Percentiles rank a stretch among this genome's conserved stretches.
Conservation (phyloP, 2,329 filamentous ascomycete genomes). For the Rhynchosporium secalis region DNA sequence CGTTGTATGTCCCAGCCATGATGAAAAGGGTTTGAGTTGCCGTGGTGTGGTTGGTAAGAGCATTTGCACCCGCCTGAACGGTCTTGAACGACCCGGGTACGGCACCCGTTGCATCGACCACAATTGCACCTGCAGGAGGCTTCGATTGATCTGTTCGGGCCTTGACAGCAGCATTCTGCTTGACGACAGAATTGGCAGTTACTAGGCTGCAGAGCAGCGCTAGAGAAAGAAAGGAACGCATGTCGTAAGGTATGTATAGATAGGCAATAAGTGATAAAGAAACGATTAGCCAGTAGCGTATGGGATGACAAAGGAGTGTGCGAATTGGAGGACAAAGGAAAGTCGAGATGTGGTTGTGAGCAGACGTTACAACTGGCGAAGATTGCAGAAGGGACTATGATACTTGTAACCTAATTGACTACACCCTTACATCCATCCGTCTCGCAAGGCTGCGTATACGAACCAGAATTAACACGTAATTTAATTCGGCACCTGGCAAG, state of each 20-base stretch:
- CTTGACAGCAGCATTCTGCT: not conserved
- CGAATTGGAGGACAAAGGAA: too few species aligned
- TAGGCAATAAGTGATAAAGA: not conserved
- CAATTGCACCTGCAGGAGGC: constrained; percentile 47
- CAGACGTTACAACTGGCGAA: too few species aligned
- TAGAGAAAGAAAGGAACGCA: constrained; percentile 5
- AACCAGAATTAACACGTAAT: too few species aligned
- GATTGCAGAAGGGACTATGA: not conserved
- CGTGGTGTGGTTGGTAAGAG: constrained; percentile 47
- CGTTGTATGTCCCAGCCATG: constrained; percentile 54
- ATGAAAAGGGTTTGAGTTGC: constrained; percentile 55
- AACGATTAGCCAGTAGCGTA: not conserved
- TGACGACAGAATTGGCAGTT: not conserved
- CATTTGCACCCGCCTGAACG: constrained; percentile 28
- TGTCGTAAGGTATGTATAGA: not conserved
- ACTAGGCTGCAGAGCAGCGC: constrained; percentile 12
- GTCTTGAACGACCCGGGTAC: constrained; percentile 37
- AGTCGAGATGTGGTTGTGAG: too few species aligned
- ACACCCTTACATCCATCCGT: not conserved
- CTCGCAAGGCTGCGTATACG: too few species aligned
- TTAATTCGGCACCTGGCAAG: too few species aligned
- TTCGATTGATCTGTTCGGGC: not conserved
- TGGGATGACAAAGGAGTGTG: not conserved
- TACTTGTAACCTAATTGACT: not conserved
- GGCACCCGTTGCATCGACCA: constrained; percentile 44